Conservation (phyloP, 208 protist species). For the Crithidia thermophila region DNA sequence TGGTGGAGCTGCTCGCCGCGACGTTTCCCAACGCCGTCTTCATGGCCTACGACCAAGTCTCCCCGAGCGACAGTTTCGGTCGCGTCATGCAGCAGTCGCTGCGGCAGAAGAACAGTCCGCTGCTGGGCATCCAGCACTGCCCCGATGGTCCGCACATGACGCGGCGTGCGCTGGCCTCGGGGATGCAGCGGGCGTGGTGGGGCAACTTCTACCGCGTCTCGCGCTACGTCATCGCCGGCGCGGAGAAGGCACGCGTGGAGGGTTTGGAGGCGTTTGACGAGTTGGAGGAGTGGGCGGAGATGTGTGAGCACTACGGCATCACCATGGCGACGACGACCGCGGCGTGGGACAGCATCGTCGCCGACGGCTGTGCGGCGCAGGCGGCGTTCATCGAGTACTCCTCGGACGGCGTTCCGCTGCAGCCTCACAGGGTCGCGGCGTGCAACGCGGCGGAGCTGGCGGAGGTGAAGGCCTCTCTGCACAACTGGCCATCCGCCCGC, state of each 20-base stretch:
- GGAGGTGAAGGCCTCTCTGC: background rate
- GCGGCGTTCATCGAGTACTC: constrained; percentile 29
- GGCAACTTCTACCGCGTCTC: constrained; percentile 86
- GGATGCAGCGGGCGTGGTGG: constrained; percentile 66
- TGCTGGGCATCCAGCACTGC: constrained; percentile 62
- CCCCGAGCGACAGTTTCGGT: constrained; percentile 85
- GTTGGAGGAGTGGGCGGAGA: constrained; percentile 89
- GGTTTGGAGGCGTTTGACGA: constrained; percentile 89
- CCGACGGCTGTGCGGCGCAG: constrained; percentile 17
- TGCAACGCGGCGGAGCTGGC: background rate
- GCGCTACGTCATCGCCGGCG: constrained; percentile 45
- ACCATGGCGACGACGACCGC: constrained; percentile 56
- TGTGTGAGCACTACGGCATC: constrained; percentile 93
- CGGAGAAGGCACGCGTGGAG: constrained; percentile 61
- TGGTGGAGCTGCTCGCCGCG: constrained; percentile 55
- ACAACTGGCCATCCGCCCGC: constrained; percentile 73
- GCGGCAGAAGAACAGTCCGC: constrained; percentile 66
- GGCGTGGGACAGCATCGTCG: constrained; percentile 14
- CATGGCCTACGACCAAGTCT: constrained; percentile 84
- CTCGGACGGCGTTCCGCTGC: background rate
- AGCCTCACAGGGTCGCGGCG: background rate
- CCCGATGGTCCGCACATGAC: constrained; percentile 54
- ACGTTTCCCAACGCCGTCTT: constrained; percentile 68
- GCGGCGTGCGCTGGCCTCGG: constrained; percentile 44
- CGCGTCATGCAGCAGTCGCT: constrained; percentile 74